Evolutionary conservation across 2,329 filamentous ascomycete genomes (phyloP).

Genomic region (Aspergillus tubingensis): DNA sequence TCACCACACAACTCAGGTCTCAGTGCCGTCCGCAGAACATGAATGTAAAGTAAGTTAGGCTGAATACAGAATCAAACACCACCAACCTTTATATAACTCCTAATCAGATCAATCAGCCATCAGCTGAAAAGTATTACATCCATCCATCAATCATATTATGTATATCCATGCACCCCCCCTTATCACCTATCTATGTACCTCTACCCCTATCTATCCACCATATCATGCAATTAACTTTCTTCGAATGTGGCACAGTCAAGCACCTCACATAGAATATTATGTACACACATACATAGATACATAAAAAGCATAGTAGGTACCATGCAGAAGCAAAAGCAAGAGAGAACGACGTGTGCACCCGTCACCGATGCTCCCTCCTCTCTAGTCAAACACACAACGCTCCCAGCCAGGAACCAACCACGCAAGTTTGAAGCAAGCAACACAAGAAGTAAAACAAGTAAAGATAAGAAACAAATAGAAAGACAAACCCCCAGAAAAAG

Average conservation of each 20-base stretch:
- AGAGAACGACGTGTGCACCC: not conserved
- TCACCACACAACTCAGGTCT: no score
- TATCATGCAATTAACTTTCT: not conserved
- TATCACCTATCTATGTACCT: no score
- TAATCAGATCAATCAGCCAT: no score
- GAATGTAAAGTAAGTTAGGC: no score
- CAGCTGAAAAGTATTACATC: no score
- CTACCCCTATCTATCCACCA: no score
- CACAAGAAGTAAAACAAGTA: not conserved
- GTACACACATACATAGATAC: conserved; percentile 15
- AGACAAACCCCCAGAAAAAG: not conserved
- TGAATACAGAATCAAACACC: no score
- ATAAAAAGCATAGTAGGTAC: not conserved
- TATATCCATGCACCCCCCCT: no score
- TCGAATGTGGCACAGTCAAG: not conserved
- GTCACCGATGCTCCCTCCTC: not conserved
- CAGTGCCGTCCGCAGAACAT: no score
- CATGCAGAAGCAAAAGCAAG: not conserved
- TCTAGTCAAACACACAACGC: conserved; percentile 13
- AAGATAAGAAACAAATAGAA: not conserved
- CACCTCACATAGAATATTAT: conserved; percentile 12
- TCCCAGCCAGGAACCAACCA: conserved; percentile 1
- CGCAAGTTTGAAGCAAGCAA: not conserved
- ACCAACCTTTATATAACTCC: no score
- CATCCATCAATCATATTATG: no score